Evolutionary conservation across 805 yeast genomes (phyloP).

Genomic region (Cyberlindnera japonica): DNA sequence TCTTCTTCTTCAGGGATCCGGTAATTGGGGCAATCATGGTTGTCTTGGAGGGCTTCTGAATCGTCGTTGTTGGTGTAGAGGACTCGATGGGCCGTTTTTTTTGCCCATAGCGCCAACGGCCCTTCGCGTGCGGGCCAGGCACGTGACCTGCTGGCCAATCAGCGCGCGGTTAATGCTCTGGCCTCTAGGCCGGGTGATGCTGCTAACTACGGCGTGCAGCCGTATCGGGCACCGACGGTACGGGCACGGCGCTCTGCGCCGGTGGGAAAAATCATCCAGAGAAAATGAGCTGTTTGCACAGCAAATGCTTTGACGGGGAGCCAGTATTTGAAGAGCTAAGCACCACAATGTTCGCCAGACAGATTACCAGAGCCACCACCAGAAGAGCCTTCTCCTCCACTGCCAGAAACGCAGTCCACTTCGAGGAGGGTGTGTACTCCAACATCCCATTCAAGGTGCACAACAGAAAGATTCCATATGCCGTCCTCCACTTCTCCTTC

Average conservation of each 20-base stretch:
- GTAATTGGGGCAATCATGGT: slow-evolving; percentile 78
- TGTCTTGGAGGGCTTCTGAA: not conserved
- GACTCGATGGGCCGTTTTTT: slow-evolving; percentile 3
- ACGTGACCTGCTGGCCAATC: slow-evolving; percentile 18
- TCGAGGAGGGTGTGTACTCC: slow-evolving; percentile 80
- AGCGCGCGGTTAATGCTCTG: slow-evolving; percentile 9
- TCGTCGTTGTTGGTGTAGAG: not conserved
- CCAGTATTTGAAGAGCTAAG: too few relatives aligned
- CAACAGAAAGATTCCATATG: slow-evolving; percentile 88
- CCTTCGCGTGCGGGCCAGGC: too few relatives aligned
- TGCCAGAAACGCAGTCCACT: slow-evolving; percentile 43
- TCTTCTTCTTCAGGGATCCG: slow-evolving; percentile 78
- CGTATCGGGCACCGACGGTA: too few relatives aligned
- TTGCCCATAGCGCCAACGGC: not conserved
- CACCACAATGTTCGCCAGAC: slow-evolving; percentile 21
- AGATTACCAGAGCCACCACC: slow-evolving; percentile 33
- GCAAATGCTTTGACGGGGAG: too few relatives aligned
- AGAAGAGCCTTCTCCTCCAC: slow-evolving; percentile 46
- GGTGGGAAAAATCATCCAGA: not conserved
- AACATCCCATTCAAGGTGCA: slow-evolving; percentile 94
- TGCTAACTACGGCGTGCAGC: not conserved
- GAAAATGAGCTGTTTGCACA: not conserved
- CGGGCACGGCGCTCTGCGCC: too few relatives aligned
- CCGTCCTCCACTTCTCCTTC: slow-evolving; percentile 76
- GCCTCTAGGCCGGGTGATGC: slow-evolving; percentile 9